Conservation (phyloP, 2,329 filamentous ascomycete species). For the Onygenales sp. region DNA sequence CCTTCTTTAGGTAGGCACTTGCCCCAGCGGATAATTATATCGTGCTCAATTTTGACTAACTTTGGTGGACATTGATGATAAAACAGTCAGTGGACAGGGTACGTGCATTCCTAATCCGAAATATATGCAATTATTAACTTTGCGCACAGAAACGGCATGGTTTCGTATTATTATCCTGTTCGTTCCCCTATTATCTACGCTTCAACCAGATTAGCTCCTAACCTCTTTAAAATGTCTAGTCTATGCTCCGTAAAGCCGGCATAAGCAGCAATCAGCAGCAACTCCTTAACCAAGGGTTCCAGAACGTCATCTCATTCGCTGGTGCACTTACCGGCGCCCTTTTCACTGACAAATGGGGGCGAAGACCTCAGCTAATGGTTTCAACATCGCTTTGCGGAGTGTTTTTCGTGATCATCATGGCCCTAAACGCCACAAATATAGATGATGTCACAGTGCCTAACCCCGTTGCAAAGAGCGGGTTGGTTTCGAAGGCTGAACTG, state of each 20-base stretch:
- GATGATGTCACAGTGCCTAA: slow-evolving; percentile 1
- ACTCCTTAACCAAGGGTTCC: slow-evolving; percentile 36
- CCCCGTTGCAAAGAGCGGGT: slow-evolving; percentile 21
- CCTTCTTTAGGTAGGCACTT: slow-evolving; percentile 23
- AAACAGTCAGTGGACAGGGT: slow-evolving; percentile 4
- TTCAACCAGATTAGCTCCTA: background rate
- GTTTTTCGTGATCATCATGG: slow-evolving; percentile 42
- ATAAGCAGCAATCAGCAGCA: slow-evolving; percentile 31
- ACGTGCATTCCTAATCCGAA: background rate
- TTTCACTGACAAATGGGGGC: slow-evolving; percentile 38
- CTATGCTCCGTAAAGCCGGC: slow-evolving; percentile 36
- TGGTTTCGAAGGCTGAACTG: slow-evolving; percentile 39
- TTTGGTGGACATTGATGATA: background rate
- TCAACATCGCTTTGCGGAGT: slow-evolving; percentile 34
- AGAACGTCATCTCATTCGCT: slow-evolving; percentile 35
- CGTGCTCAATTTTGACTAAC: background rate
- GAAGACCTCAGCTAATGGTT: slow-evolving; percentile 42
- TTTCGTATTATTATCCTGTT: slow-evolving; percentile 34
- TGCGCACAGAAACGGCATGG: slow-evolving; percentile 24
- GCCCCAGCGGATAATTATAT: too few species aligned
- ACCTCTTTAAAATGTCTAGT: slow-evolving; percentile 1
- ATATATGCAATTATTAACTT: background rate
- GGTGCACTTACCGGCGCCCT: slow-evolving; percentile 37
- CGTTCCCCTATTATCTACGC: background rate
- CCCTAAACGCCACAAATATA: slow-evolving; percentile 37